Conservation (phyloP, 768 basidiomycete species). For the Infundibulicybe gibba region DNA sequence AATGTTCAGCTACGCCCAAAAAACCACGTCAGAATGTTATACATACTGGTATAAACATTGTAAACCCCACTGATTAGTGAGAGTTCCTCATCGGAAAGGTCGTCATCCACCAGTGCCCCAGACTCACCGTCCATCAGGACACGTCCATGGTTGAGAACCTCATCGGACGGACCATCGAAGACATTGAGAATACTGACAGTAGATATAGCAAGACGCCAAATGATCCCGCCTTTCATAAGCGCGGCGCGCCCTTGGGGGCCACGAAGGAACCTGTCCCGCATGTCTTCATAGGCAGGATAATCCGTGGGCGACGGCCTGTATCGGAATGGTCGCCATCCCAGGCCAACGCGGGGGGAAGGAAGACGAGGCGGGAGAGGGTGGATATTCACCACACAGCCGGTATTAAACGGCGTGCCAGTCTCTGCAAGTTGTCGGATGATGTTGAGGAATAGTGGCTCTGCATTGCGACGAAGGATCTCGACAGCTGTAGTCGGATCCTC, state of each 20-base stretch:
- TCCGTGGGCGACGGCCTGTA: slow-evolving; percentile 5
- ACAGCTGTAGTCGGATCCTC: slow-evolving; percentile 5
- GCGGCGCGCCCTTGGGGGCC: slow-evolving; percentile 18
- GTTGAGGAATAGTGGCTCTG: neutral
- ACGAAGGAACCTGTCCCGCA: slow-evolving; percentile 2
- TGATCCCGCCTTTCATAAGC: slow-evolving; percentile 17
- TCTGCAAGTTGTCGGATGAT: slow-evolving; percentile 4
- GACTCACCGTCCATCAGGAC: neutral
- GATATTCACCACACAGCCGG: slow-evolving; percentile 1
- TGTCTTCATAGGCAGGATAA: slow-evolving; percentile 2
- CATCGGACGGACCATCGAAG: slow-evolving; percentile 12
- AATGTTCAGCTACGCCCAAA: no score
- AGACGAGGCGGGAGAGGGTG: neutral
- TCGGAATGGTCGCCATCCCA: slow-evolving; percentile 9
- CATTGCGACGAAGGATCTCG: slow-evolving; percentile 4
- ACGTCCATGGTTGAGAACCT: slow-evolving; percentile 2
- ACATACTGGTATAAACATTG: slow-evolving; percentile 12
- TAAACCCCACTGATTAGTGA: slow-evolving; percentile 18
- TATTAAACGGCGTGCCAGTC: slow-evolving; percentile 8
- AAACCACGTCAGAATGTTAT: no score
- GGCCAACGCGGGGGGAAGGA: slow-evolving; percentile 2
- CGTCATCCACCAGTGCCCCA: slow-evolving; percentile 14
- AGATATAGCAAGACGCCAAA: slow-evolving; percentile 16
- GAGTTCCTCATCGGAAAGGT: slow-evolving; percentile 13
- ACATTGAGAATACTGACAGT: slow-evolving; percentile 7